A percentile compares a stretch with the other conserved stretches of the same genome.
Evolutionary conservation across 257 asterid genomes (phyloP).

Genomic region (Jaltomata sinuosa): DNA sequence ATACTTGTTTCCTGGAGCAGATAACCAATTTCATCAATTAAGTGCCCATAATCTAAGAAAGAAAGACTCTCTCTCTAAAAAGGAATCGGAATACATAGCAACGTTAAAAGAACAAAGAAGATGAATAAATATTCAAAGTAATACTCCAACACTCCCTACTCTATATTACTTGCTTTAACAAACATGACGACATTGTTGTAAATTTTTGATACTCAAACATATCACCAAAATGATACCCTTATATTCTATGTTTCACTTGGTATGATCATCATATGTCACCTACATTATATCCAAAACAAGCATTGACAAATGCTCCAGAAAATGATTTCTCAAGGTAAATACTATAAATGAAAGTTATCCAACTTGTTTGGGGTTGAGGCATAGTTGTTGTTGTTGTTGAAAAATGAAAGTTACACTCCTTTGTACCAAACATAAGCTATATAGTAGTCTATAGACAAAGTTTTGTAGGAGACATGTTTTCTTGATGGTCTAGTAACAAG

Average conservation of each 20-base stretch:
- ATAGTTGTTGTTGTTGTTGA: not conserved
- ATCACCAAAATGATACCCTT: not conserved
- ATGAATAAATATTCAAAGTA: not conserved
- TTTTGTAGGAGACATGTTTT: not conserved
- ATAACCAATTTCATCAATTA: not conserved
- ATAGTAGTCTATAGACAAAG: not conserved
- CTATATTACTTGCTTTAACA: not conserved
- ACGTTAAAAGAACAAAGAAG: not conserved
- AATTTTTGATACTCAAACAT: not conserved
- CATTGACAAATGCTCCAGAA: not conserved
- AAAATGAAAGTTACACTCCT: not conserved
- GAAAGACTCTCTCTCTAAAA: not conserved
- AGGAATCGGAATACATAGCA: not conserved
- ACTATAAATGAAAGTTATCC: not conserved
- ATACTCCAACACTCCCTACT: not conserved
- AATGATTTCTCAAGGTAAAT: not conserved
- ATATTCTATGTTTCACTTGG: not conserved
- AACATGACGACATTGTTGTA: not conserved
- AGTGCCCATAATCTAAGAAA: not conserved
- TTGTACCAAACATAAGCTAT: not conserved
- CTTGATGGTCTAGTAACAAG: not conserved
- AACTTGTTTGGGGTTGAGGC: not conserved
- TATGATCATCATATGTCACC: not conserved
- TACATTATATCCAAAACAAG: not conserved
- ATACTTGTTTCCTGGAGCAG: conserved; percentile 42